Evolutionary conservation across 768 basidiomycete genomes (phyloP), one percentile per base, ranked within the genome.

Genomic region (Favolaschia claudopus): DNA sequence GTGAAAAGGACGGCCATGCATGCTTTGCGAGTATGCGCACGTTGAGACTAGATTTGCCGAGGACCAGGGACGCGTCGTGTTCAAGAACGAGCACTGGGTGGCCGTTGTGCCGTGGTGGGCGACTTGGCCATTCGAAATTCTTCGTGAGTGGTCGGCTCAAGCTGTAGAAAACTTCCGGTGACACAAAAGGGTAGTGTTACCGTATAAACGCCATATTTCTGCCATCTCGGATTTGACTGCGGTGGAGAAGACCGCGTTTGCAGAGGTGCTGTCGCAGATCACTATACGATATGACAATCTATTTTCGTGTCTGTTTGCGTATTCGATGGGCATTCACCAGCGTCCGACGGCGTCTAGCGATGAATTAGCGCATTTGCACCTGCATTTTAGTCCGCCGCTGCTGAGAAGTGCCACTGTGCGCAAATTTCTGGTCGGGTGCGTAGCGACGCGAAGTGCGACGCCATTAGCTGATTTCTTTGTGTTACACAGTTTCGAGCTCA

Each of bases 51-150:
- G 69, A 22, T 66, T 78, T 15, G 58, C 70, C 7, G 72, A 67
- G n/a, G 69, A 76, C 24, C 73, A 80, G 52, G 82, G 85, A 14
- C 85, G 95, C 12, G 75, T 94, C 36, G 88, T 96, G 3, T 70
- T 88, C 31, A 76, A 81, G 70, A 92, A 92, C 66, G 83, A 86
- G 17, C 82, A 90, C 67, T 97, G 93, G 85, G 80, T 91, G 3
- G 93, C 89, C 0, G 69, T 96, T 2, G 94, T 96, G 4, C 95
- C 95, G 2, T 96, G 93, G 89, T 97, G 95, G 95, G 95, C 95
- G 7, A 85, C 85, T 29, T 97, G 95, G 95, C 95, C 95, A 0
- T 97, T 88, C 69, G 95, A 97, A 72, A 80, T 89, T 17, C 75
- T 96, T 66, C 70, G 91, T 90, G 65, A 66, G 80, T 75, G 28